Conservation (phyloP, 164 flowering plant species). For the Piper betle region DNA sequence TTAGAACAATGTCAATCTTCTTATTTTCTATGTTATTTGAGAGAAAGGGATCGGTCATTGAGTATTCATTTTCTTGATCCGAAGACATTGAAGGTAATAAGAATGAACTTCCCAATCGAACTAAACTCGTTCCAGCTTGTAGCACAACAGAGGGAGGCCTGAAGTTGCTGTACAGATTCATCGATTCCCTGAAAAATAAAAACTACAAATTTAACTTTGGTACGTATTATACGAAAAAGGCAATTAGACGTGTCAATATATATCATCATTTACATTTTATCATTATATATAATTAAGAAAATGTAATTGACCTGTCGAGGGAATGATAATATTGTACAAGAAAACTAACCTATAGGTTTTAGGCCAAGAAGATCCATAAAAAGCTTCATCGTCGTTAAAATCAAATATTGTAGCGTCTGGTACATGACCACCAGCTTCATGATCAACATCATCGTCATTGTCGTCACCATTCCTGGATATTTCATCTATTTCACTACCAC, state of each 20-base stretch:
- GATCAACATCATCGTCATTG: conserved; percentile 19
- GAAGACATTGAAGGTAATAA: conserved; percentile 10
- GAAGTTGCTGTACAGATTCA: conserved; percentile 35
- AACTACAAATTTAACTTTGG: not conserved
- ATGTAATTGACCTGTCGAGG: too few species aligned
- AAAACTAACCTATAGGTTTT: conserved; percentile 34
- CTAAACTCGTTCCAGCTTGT: conserved; percentile 12
- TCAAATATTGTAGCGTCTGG: not conserved
- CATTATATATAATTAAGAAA: too few species aligned
- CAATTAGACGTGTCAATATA: too few species aligned
- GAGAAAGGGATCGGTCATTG: conserved; percentile 23
- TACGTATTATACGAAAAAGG: too few species aligned
- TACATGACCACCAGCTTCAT: conserved; percentile 13
- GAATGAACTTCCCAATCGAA: conserved; percentile 15
- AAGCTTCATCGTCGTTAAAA: not conserved
- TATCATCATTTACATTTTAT: too few species aligned
- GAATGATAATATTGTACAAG: not conserved
- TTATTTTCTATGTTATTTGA: conserved; percentile 2
- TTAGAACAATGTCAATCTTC: not conserved
- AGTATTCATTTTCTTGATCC: conserved; percentile 8
- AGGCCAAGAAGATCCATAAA: conserved; percentile 27
- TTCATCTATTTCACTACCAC: conserved; percentile 22
- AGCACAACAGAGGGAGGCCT: conserved; percentile 28
- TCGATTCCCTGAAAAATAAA: conserved; percentile 36
- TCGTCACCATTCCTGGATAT: conserved; percentile 54